Evolutionary conservation across 2,329 filamentous ascomycete genomes (phyloP), one percentile per base, ranked within the genome.

Genomic region (Elsinoe fawcettii): DNA sequence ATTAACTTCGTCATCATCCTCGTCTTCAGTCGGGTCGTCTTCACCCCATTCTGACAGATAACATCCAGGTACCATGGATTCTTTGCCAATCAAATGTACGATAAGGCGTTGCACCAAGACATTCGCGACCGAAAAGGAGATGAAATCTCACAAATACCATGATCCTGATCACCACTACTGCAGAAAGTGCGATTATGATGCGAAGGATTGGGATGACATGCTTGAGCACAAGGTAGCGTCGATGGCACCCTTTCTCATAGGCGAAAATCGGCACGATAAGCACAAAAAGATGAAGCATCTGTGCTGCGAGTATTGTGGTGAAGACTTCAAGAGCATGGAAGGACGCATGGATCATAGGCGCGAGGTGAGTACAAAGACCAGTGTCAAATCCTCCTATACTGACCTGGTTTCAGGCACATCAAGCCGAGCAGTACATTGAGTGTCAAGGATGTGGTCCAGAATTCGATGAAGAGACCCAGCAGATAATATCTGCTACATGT

Each of bases 271-370:
- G 5, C 39, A 56, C 14, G 30, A 37, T 9, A 59, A 55, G 49
- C 60, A 60, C 39, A 64, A 63, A 16, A 59, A 59, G 70, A 67
- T 63, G 51, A 46, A 64, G 64, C 76, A 80, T 60, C 76, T 79
- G 46, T 75, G 74, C 53, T 85, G 82, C 65, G 76, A 79, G 11
- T 71, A 81, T 41, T 84, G 82, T 55, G 78, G 77, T 11, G 65
- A 74, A 7, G 80, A 83, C 41, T 83, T 82, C 67, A 75, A 76
- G 60, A 80, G 74, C 25, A 70, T 74, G 2, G 73, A 72, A 20
- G 81, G 80, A 1, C 71, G 78, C 9, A 74, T 77, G 55, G 63
- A 63, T 18, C 82, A 85, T 61, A 73, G 81, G n/a, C 70, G 73
- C 56, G 66, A 73, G 61, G 80, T 82, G 64, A 64, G 72, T 64